Evolutionary conservation across 1,139 yeast species (phyloP).

Genomic region (Sugiyamaella castrensis): DNA sequence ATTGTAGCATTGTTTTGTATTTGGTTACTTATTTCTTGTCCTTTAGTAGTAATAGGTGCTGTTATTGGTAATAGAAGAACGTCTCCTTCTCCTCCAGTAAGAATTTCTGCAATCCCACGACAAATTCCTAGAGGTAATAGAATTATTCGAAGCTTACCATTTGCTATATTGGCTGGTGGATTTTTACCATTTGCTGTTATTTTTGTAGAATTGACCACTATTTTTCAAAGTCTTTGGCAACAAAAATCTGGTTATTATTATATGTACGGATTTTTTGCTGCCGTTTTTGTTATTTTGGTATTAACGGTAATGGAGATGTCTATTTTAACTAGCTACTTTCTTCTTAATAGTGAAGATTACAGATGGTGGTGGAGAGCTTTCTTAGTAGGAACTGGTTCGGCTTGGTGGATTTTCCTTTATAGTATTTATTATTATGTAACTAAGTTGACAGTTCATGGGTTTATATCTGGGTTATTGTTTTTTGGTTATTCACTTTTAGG

Average conservation of each 20-base stretch:
- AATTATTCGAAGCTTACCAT: slow-evolving; percentile 32
- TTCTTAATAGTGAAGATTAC: slow-evolving; percentile 60
- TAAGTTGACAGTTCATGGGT: slow-evolving; percentile 43
- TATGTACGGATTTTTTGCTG: slow-evolving; percentile 72
- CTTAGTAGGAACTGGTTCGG: slow-evolving; percentile 65
- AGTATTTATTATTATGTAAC: slow-evolving; percentile 62
- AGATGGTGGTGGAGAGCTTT: slow-evolving; percentile 87
- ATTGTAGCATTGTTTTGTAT: slow-evolving; percentile 54
- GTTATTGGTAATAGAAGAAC: slow-evolving; percentile 48
- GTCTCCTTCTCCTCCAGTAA: slow-evolving; percentile 34
- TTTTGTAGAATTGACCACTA: slow-evolving; percentile 70
- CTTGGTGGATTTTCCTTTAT: slow-evolving; percentile 67
- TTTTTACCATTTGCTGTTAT: slow-evolving; percentile 76
- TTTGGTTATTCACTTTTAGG: slow-evolving; percentile 69
- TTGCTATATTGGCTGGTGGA: slow-evolving; percentile 50
- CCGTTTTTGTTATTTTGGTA: slow-evolving; percentile 57
- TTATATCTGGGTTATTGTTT: slow-evolving; percentile 66
- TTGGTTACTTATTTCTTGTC: slow-evolving; percentile 65
- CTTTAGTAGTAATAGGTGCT: slow-evolving; percentile 74
- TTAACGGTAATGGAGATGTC: slow-evolving; percentile 70
- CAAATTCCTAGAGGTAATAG: slow-evolving; percentile 43
- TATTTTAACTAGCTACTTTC: slow-evolving; percentile 65
- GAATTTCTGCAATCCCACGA: slow-evolving; percentile 36
- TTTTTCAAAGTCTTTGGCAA: slow-evolving; percentile 75
- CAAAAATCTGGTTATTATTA: slow-evolving; percentile 76